Percentiles rank a stretch among this genome's conserved stretches.
Conservation (phyloP, 345 rosid genomes). For the Trapa bicornis region DNA sequence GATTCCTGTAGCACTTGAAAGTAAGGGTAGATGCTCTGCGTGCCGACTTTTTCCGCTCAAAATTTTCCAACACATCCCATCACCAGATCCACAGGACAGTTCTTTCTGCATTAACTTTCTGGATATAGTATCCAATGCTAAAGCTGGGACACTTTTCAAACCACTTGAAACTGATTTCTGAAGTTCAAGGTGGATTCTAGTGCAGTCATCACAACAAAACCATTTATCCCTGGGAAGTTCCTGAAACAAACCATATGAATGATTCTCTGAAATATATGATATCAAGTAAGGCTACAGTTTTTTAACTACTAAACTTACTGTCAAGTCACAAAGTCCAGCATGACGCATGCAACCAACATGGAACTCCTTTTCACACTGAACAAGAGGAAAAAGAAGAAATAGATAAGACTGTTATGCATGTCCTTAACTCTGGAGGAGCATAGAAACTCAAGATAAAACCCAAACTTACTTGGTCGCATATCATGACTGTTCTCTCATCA, state of each 20-base stretch:
- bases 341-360: constrained; percentile 84
- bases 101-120: constrained; percentile 70
- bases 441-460: constrained; percentile 9
- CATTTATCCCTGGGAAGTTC: constrained; percentile 74
- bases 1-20: constrained; percentile 69
- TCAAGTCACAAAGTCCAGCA: constrained; percentile 60
- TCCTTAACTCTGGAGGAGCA: constrained; percentile 6
- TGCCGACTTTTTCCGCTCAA: constrained; percentile 68
- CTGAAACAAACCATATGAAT: constrained; percentile 23
- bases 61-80: constrained; percentile 62
- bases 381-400: constrained; percentile 1
- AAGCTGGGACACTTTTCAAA: constrained; percentile 39
- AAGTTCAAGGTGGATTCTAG: constrained; percentile 43
- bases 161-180: constrained; percentile 55
- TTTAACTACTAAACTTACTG: constrained; percentile 31
- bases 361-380: constrained; percentile 78
- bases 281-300: background rate
- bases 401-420: constrained; percentile 1
- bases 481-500: constrained; percentile 79
- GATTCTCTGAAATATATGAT: background rate
- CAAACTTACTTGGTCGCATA: constrained; percentile 79
- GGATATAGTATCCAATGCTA: constrained; percentile 36
- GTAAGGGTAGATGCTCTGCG: constrained; percentile 57
- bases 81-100: constrained; percentile 23
- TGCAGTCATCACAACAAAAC: constrained; percentile 87